Evolutionary conservation across 2,329 filamentous ascomycete genomes (phyloP), one percentile per base, ranked within the genome.

Genomic region (Onygenales sp.): DNA sequence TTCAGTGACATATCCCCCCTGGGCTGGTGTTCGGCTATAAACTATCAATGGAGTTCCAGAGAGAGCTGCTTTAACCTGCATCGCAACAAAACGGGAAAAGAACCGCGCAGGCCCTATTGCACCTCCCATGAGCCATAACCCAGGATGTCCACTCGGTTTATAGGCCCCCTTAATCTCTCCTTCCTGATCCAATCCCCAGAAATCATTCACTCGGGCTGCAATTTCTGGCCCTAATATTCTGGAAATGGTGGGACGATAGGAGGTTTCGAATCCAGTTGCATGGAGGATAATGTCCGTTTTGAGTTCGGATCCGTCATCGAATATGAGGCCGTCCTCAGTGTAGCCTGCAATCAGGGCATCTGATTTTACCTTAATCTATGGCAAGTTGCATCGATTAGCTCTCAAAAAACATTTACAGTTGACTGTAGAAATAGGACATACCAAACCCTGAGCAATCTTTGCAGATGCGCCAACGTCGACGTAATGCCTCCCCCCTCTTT

Each of bases 251-350:
- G 67, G 63, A 1, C 72, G 63, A 62, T 76, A 69, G 53, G 76
- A 74, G 9, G 64, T 63, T 54, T 70, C 64, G 58, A 73, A 78
- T 1, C 75, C 75, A 0, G 75, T 78, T 8, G 70, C 68, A 17
- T 76, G 71, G 7, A 78, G 66, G 32, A 78, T 70, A 51, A 76
- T 63, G 52, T 77, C 73, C 2, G 74, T 75, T 4, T 71, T 60
- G 2, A 77, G 51, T 42, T 68, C 62, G 1, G 62, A 67, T 2
- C 72, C 74, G 55, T 78, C 74, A 3, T 65, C 66, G 46, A 78
- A 75, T 9, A 65, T 55, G 6, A 78, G 62, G 2, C 73, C 74
- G 2, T 68, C 62, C 3, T 66, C 60, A 0, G 71, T 68, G 50
- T 73, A 69, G 4, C 62, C 55, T 9, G 64, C 60, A 27, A 73